Evolutionary conservation across 2,329 filamentous ascomycete genomes (phyloP), one percentile per base, ranked within the genome.

Genomic region (Paracoccidioides lutzii): DNA sequence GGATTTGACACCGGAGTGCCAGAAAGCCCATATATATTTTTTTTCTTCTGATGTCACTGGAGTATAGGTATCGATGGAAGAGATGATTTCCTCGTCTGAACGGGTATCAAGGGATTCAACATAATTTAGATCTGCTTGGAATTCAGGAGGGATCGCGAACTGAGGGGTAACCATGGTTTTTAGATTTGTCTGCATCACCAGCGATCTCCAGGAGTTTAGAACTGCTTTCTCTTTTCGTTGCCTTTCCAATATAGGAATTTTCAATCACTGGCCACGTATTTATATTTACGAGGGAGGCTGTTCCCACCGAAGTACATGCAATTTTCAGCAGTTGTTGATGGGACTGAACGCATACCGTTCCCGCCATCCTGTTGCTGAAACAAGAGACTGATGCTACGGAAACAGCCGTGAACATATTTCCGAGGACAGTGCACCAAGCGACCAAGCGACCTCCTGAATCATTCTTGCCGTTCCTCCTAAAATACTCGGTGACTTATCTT

Each of bases 21-120:
- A 75, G 59, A 68, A 75, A 4, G 71, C 70, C 73, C 73, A 75
- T 1, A 75, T 62, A 51, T 75, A n/a, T n/a, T n/a, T n/a, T n/a
- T n/a, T 75, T 62, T 50, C 50, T 22, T 55, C 30, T 6, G 44
- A 49, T 30, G 4, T 35, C 15, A 49, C 43, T 28, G 53, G 44
- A 30, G 30, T 45, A 32, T 5, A 45, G 43, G 43, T 5, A 14
- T 45, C 8, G 43, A 45, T 22, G 9, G 43, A 30, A 4, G 43
- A 14, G 28, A 45, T 45, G 43, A 45, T 45, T 45, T 45, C 43
- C 9, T 45, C 43, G 14, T 45, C 43, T 45, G 43, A 12, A 6
- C 43, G 43, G 7, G 43, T 12, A 32, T 32, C 22, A 7, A 30
- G 43, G 14, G 44, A 7, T 33, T 46, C 30, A 30, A 46, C 28